phyloP scores from a whole-genome alignment of 768 basidiomycete genomes.

The Leucocoprinus birnbaumii region DNA sequence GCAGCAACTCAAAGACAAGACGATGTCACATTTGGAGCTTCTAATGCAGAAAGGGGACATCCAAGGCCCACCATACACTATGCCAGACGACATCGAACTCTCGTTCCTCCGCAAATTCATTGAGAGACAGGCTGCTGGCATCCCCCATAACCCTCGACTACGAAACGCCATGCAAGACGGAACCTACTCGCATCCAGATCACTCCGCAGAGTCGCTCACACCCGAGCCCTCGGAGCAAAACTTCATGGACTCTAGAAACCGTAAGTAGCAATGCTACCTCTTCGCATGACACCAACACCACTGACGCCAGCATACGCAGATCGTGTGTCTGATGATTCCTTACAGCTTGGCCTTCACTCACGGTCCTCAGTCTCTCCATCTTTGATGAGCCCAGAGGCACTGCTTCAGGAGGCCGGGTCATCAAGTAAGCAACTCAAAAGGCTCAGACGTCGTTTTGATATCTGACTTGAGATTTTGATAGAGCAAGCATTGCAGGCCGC shows the following conservation, averaged over 20 bases:
- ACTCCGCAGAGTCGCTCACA: slow-evolving; percentile 44
- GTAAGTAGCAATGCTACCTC: slow-evolving; percentile 19
- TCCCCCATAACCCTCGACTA: slow-evolving; percentile 79
- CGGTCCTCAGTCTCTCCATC: slow-evolving; percentile 52
- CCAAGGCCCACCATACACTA: slow-evolving; percentile 76
- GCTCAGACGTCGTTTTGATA: slow-evolving; percentile 10
- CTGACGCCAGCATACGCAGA: slow-evolving; percentile 19
- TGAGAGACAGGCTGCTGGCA: slow-evolving; percentile 71
- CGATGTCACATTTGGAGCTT: slow-evolving; percentile 83
- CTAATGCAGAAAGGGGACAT: slow-evolving; percentile 89
- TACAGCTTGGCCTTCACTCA: slow-evolving; percentile 24
- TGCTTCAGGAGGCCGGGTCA: slow-evolving; percentile 54
- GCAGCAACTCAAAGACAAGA: slow-evolving; percentile 85
- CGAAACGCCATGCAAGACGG: slow-evolving; percentile 42
- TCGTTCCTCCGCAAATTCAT: slow-evolving; percentile 80
- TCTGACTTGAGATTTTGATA: slow-evolving; percentile 30
- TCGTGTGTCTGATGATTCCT: slow-evolving; percentile 31
- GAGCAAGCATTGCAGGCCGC: slow-evolving; percentile 63
- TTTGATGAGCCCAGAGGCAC: slow-evolving; percentile 46
- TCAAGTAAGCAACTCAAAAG: slow-evolving; percentile 44
- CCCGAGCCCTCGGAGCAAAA: slow-evolving; percentile 47
- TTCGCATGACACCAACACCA: neutral
- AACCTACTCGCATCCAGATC: slow-evolving; percentile 37
- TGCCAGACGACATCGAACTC: slow-evolving; percentile 78
- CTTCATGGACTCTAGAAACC: slow-evolving; percentile 37